phyloP scores from a whole-genome alignment of 2,329 filamentous ascomycete species.

The Aspergillus tanneri region DNA sequence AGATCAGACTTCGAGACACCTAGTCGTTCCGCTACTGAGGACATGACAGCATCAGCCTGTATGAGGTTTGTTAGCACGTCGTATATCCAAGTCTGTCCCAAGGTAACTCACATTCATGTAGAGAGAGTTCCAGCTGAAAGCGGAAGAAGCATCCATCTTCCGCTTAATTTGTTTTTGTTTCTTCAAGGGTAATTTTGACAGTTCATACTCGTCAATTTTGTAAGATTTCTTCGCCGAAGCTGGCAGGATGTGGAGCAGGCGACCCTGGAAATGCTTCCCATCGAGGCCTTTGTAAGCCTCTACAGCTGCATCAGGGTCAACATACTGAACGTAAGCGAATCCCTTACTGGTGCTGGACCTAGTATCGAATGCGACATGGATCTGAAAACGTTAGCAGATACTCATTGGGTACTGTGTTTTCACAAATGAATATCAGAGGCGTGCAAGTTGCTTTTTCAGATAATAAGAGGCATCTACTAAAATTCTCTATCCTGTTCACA shows the following conservation, averaged over 20 bases:
- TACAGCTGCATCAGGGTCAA: constrained; percentile 68
- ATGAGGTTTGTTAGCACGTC: constrained; percentile 23
- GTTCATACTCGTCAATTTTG: constrained; percentile 79
- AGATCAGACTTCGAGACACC: constrained; percentile 89
- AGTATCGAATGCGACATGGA: constrained; percentile 77
- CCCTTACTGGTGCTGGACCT: constrained; percentile 75
- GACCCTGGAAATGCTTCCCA: constrained; percentile 85
- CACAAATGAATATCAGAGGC: constrained; percentile 1
- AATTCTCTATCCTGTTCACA: constrained; percentile 86
- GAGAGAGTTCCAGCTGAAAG: constrained; percentile 99
- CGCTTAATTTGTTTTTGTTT: constrained; percentile 89
- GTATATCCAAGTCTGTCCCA: background rate
- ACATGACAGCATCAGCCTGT: constrained; percentile 78
- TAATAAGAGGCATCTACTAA: constrained; percentile 99
- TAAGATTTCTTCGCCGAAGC: constrained; percentile 77
- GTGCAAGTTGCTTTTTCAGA: constrained; percentile 61
- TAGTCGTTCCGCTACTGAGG: constrained; percentile 80
- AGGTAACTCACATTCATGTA: constrained; percentile 77
- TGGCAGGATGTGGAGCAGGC: constrained; percentile 85
- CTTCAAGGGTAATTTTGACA: constrained; percentile 90
- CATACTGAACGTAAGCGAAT: constrained; percentile 82
- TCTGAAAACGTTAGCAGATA: constrained; percentile 59
- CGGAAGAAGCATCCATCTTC: constrained; percentile 73
- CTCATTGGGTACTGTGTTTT: constrained; percentile 24
- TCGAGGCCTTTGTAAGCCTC: constrained; percentile 78